These are phyloP conservation scores for Camellia oleifera DNA, from an alignment of 179 eudicot genomes.

Conservation along the genomic window DNA sequence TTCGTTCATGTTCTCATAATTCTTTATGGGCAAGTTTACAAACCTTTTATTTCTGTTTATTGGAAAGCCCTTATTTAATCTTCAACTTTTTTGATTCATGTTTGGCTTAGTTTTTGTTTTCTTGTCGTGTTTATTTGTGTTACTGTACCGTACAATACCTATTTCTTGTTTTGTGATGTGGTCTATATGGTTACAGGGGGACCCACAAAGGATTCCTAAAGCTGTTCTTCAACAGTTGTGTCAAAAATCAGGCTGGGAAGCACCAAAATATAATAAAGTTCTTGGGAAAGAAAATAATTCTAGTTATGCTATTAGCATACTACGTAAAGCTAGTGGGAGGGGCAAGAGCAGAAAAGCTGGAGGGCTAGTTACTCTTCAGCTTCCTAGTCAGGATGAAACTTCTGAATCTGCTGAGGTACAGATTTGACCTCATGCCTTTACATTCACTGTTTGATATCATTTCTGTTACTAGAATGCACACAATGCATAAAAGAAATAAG, in stretches of 20 bases:
- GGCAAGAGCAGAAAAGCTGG: slow-evolving; percentile 97
- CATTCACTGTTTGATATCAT: neutral
- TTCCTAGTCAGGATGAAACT: slow-evolving; percentile 57
- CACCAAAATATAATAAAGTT: slow-evolving; percentile 78
- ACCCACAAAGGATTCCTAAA: slow-evolving; percentile 78
- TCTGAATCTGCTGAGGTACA: slow-evolving; percentile 78
- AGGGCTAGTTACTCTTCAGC: slow-evolving; percentile 75
- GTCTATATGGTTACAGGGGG: slow-evolving; percentile 54
- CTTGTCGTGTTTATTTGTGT: slow-evolving; percentile 1
- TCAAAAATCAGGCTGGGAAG: slow-evolving; percentile 93
- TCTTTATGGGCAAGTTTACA: neutral
- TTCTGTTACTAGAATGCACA: neutral
- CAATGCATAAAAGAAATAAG: neutral
- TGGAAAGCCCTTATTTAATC: neutral
- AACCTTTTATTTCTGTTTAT: neutral
- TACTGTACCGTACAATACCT: neutral
- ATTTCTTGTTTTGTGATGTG: neutral
- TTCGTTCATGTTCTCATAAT: neutral
- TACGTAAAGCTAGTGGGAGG: slow-evolving; percentile 93
- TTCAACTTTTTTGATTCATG: neutral
- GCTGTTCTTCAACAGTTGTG: slow-evolving; percentile 93
- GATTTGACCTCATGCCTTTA: slow-evolving; percentile 1
- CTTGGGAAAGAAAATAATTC: slow-evolving; percentile 49
- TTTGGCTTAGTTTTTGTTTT: neutral
- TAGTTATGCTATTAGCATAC: slow-evolving; percentile 62